Evolutionary conservation across 805 yeast genomes (phyloP), one percentile per base, ranked within the genome.

Genomic region (Ogataea minuta): DNA sequence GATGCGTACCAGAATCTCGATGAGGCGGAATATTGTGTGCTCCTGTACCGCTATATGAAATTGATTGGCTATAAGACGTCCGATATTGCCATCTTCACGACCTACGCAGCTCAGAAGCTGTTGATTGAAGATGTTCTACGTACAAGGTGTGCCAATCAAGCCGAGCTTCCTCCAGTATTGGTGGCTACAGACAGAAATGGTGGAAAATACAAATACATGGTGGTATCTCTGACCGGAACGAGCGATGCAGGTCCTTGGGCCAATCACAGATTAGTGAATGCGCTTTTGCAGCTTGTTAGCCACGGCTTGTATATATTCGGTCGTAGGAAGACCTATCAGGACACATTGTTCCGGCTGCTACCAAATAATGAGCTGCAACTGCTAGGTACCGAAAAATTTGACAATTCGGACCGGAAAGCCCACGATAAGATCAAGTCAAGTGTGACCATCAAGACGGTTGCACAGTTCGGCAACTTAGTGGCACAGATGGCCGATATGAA

Each of bases 11-110:
- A 66, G 27, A 71, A 71, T 41, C 36, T 67, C n/a, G 64, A 59
- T 8, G 77, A 77, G 46, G 81, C 79, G 0, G 76, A 72, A 44
- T 70, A 59, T 40, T 61, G 70, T 12, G 73, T 73, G 11, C 56
- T 61, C 0, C 43, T 76, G 6, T 76, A 60, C 48, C 68, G 66
- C 54, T 76, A 73, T 41, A 57, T 79, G 69, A 49, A 72, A 4
- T 43, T 66, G 3, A 36, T 67, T 14, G 77, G 75, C 0, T 76
- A 74, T 42, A 63, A 73, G 0, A 27, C 50, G 1, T 44, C 53
- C 0, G 51, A 52, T 14, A 65, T 79, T 13, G 59, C 64, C 13
- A 66, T 81, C 8, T 46, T 70, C 17, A 66, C 76, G 1, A 55
- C 64, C 4, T 66, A 63, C 23, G 56, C 57, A 14, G 62, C 66